Conservation (phyloP, 805 yeast genomes). For the Kodamaea jinghongensis region DNA sequence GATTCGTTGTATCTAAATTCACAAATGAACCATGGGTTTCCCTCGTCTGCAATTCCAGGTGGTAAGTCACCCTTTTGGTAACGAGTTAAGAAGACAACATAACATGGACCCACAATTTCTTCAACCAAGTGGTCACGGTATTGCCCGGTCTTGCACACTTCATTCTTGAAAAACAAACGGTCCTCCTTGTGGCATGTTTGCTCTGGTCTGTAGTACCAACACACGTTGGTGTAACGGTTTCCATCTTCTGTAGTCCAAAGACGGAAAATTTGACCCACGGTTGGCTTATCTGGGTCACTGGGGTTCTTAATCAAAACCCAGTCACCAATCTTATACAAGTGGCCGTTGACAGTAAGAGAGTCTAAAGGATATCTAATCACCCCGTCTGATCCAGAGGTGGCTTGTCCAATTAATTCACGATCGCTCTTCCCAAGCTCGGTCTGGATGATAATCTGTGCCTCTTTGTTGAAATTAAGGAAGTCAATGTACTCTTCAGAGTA, state of each 20-base stretch:
- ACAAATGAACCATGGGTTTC: slow-evolving; percentile 87
- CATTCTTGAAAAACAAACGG: slow-evolving; percentile 85
- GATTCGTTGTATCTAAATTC: slow-evolving; percentile 92
- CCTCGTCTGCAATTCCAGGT: slow-evolving; percentile 53
- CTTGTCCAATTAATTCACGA: slow-evolving; percentile 54
- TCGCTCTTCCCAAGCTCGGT: slow-evolving; percentile 82
- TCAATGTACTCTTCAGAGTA: slow-evolving; percentile 58
- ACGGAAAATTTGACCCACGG: slow-evolving; percentile 89
- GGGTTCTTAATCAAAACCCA: slow-evolving; percentile 90
- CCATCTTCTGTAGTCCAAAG: slow-evolving; percentile 89
- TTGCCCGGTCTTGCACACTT: slow-evolving; percentile 95
- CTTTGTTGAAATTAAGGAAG: slow-evolving; percentile 60
- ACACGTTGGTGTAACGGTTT: slow-evolving; percentile 83
- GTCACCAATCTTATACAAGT: slow-evolving; percentile 81
- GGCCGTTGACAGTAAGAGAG: slow-evolving; percentile 66
- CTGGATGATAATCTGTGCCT: slow-evolving; percentile 55
- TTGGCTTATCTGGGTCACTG: slow-evolving; percentile 85
- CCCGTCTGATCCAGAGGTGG: slow-evolving; percentile 44
- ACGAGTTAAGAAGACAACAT: slow-evolving; percentile 90
- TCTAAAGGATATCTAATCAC: slow-evolving; percentile 76
- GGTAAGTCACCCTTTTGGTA: slow-evolving; percentile 94
- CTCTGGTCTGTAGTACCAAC: slow-evolving; percentile 98
- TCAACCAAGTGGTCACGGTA: slow-evolving; percentile 89
- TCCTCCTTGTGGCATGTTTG: slow-evolving; percentile 95
- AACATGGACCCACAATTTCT: slow-evolving; percentile 90